phyloP scores from a whole-genome alignment of 768 basidiomycete species.

The Lactarius tabidus region DNA sequence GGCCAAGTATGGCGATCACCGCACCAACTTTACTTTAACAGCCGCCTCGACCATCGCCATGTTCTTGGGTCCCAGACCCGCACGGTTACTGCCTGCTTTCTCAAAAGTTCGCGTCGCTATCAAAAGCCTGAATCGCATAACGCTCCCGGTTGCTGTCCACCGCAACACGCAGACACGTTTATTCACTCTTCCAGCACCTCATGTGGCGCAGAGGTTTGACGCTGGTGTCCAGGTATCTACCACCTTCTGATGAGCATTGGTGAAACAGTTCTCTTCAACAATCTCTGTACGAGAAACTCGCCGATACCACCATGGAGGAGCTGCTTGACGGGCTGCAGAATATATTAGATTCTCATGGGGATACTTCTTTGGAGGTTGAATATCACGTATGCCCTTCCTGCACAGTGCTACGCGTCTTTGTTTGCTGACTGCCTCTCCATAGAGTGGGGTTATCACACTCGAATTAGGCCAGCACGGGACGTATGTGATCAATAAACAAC shows the following conservation, averaged over 20 bases:
- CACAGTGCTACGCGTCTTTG: constrained; percentile 28
- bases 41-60: background rate
- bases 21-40: background rate
- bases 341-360: constrained; percentile 56
- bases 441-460: constrained; percentile 88
- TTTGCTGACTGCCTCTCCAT: constrained; percentile 32
- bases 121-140: background rate
- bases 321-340: constrained; percentile 73
- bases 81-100: constrained; percentile 1
- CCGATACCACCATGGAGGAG: constrained; percentile 74
- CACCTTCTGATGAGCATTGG: constrained; percentile 6
- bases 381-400: constrained; percentile 44
- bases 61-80: constrained; percentile 1
- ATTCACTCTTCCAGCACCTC: constrained; percentile 11
- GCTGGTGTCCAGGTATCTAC: background rate
- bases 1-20: background rate
- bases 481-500: constrained; percentile 96
- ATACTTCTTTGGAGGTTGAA: constrained; percentile 73
- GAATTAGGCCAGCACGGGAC: constrained; percentile 72
- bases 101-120: background rate
- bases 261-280: constrained; percentile 14
- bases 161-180: constrained; percentile 1
- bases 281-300: constrained; percentile 56
- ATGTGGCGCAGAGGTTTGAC: constrained; percentile 18
- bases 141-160: background rate